A percentile compares a stretch with the other conserved stretches of the same genome.
Conservation (phyloP, 169 alveolate species). For the Amoebophrya sp. region DNA sequence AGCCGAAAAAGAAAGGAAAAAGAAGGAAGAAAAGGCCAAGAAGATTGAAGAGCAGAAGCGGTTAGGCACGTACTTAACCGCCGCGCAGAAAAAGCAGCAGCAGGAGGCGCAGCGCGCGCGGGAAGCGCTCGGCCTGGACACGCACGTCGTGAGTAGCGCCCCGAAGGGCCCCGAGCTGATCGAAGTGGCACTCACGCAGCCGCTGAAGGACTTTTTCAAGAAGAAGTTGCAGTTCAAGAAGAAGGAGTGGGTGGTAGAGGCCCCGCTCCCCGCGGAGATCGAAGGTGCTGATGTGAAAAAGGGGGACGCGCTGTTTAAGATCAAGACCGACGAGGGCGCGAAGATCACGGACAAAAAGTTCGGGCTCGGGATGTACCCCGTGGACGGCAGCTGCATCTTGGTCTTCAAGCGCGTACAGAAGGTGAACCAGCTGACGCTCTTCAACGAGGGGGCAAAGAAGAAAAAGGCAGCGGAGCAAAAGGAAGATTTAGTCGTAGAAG, state of each 20-base stretch:
- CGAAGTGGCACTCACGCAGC: neutral
- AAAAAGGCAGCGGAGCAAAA: neutral
- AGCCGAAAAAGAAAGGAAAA: neutral
- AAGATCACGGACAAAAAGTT: conserved; percentile 15
- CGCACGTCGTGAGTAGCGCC: no score
- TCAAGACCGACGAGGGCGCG: neutral
- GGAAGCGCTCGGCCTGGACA: neutral
- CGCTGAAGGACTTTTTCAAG: neutral
- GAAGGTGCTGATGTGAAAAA: neutral
- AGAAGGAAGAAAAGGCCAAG: neutral
- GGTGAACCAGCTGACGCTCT: neutral
- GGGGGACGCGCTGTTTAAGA: neutral
- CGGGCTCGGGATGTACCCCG: neutral
- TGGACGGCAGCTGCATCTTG: neutral
- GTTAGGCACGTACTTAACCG: neutral
- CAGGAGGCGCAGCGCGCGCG: neutral
- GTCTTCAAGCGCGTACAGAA: neutral
- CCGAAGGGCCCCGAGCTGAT: conserved; percentile 14
- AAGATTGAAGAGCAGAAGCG: neutral
- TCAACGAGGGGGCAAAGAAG: neutral
- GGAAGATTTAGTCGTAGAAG: neutral
- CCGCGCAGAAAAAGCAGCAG: neutral
- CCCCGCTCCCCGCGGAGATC: neutral
- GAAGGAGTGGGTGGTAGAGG: conserved; percentile 12
- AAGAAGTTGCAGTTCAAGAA: neutral